These are phyloP conservation scores for Chlamydomonas incerta DNA, from an alignment of 139 green algal species.

Conservation along the genomic window DNA sequence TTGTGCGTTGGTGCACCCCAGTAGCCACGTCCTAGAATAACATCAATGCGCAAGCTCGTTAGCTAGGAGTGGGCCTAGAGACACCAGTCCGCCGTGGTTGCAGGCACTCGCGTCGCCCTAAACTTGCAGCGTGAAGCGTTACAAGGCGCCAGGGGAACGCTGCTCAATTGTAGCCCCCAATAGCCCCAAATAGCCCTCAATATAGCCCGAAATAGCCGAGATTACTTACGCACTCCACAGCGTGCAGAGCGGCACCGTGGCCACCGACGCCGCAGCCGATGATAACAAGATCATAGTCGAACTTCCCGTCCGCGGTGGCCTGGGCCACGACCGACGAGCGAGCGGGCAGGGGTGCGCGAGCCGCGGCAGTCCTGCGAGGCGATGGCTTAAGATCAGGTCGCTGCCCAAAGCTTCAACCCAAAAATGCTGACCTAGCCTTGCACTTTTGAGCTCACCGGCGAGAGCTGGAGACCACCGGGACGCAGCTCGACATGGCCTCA, in stretches of 20 bases:
- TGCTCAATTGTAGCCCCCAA: no score
- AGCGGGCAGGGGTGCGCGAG: neutral
- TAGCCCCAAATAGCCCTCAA: no score
- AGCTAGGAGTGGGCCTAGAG: no score
- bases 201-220: no score
- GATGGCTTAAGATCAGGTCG: slow-evolving; percentile 4
- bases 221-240: slow-evolving; percentile 88
- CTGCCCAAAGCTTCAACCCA: no score
- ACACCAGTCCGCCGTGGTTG: no score
- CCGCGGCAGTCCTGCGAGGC: neutral
- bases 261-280: slow-evolving; percentile 98
- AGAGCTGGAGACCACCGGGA: neutral
- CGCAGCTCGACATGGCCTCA: slow-evolving; percentile 9
- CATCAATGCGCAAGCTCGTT: no score
- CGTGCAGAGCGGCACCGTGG: slow-evolving; percentile 97
- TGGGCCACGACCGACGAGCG: slow-evolving; percentile 49
- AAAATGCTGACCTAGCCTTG: slow-evolving; percentile 7
- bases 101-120: no score
- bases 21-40: no score
- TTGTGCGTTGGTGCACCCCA: no score
- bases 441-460: slow-evolving; percentile 15
- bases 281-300: slow-evolving; percentile 99
- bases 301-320: slow-evolving; percentile 61
- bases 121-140: no score
- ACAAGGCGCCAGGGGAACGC: no score